phyloP scores from a whole-genome alignment of 139 green algal genomes.

The Chlamydomonas eustigma region DNA sequence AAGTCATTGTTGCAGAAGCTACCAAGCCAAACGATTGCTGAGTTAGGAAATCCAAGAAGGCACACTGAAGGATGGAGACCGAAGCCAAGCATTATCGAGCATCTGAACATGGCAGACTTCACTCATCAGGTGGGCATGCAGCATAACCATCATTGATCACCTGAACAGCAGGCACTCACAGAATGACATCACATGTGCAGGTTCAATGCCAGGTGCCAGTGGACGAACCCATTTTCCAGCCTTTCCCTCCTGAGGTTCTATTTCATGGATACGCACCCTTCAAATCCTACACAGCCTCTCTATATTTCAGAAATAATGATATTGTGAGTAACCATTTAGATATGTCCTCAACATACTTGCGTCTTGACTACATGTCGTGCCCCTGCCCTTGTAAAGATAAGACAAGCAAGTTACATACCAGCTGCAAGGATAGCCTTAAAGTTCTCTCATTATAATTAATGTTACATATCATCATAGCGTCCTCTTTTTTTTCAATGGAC shows the following conservation, averaged over 20 bases:
- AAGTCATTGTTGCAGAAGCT: conserved; percentile 33
- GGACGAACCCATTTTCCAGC: conserved; percentile 76
- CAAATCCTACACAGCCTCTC: conserved; percentile 48
- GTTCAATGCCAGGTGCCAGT: conserved; percentile 52
- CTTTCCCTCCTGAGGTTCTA: conserved; percentile 61
- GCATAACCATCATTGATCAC: conserved; percentile 58
- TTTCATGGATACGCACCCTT: conserved; percentile 66
- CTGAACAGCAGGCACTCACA: conserved; percentile 65
- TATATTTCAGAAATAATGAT: conserved; percentile 80
- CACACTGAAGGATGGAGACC: conserved; percentile 51
- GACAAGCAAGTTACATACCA: too few species aligned
- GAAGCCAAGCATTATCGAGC: conserved; percentile 62
- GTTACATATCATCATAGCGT: too few species aligned
- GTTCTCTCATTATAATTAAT: too few species aligned
- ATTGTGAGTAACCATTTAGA: conserved; percentile 44
- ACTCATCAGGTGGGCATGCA: conserved; percentile 44
- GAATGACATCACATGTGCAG: conserved; percentile 52
- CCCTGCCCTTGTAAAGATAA: too few species aligned
- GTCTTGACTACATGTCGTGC: too few species aligned
- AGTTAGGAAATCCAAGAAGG: conserved; percentile 25
- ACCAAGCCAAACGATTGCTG: conserved; percentile 45
- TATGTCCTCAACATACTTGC: too few species aligned
- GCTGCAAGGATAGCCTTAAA: too few species aligned
- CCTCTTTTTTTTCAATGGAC: too few species aligned
- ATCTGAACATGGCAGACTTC: conserved; percentile 67